These are phyloP conservation scores for Angophora floribunda DNA, from an alignment of 345 rosid species.

Conservation along the genomic window DNA sequence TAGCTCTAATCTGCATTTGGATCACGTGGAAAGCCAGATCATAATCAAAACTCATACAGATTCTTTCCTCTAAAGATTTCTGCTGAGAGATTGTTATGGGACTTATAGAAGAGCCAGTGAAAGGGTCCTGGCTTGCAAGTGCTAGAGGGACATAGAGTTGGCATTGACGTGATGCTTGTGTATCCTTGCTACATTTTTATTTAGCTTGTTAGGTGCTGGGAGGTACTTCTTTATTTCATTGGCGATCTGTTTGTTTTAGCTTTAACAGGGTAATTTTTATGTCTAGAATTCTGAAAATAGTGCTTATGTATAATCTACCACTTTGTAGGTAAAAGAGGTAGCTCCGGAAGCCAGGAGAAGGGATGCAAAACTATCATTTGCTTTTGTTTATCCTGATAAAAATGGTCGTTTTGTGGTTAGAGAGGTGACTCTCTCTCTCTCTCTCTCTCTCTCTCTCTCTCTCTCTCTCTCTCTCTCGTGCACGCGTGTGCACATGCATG, in stretches of 20 bases:
- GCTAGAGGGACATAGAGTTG: background rate
- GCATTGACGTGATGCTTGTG: background rate
- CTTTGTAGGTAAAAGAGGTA: conserved; percentile 69
- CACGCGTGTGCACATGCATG: background rate
- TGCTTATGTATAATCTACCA: background rate
- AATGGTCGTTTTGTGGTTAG: conserved; percentile 63
- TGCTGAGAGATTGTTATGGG: background rate
- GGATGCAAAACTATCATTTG: conserved; percentile 84
- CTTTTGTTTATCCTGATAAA: conserved; percentile 83
- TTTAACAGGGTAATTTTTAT: background rate
- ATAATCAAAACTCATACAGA: background rate
- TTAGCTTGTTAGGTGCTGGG: background rate
- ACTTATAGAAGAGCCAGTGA: background rate
- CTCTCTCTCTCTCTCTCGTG: background rate
- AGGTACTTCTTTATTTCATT: background rate
- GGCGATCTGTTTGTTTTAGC: background rate
- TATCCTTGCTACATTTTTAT: background rate
- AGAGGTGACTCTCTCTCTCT: conserved; percentile 36
- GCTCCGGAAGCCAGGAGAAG: conserved; percentile 87
- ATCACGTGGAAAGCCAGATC: background rate
- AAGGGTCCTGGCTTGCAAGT: background rate
- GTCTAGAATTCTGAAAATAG: background rate
- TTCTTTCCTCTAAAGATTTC: background rate
- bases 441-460: background rate
- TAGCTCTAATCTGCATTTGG: background rate